Conservation (phyloP, 495 filamentous ascomycete species). For the Usnea hakonensis region DNA sequence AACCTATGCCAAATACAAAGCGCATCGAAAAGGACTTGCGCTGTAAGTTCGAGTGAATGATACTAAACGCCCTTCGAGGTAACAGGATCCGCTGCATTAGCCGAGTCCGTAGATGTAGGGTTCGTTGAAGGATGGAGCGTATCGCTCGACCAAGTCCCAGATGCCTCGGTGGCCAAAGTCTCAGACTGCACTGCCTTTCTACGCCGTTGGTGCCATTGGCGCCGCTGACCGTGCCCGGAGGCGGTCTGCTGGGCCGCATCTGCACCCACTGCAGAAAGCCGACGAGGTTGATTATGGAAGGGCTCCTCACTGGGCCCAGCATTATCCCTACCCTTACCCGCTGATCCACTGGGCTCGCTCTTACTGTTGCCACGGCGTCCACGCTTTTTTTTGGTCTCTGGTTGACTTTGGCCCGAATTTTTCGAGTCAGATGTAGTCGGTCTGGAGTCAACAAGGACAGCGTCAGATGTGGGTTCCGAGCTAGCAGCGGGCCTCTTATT, state of each 20-base stretch:
- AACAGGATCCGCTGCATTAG: background rate
- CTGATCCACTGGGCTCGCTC: constrained; percentile 5
- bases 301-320: constrained; percentile 7
- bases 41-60: background rate
- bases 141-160: constrained; percentile 7
- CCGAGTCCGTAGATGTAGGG: background rate
- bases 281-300: background rate
- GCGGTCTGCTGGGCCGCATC: background rate
- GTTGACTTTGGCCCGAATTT: background rate
- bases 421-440: background rate
- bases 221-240: background rate
- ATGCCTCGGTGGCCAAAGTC: background rate
- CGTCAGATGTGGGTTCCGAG: background rate
- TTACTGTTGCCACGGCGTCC: constrained; percentile 5
- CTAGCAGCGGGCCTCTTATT: background rate
- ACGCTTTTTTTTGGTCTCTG: background rate
- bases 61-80: background rate
- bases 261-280: constrained; percentile 1
- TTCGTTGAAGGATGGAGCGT: background rate
- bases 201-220: constrained; percentile 1
- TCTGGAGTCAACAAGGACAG: background rate
- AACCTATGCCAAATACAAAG: background rate
- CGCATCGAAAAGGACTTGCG: background rate
- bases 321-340: background rate
- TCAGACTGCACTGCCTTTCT: constrained; percentile 1